Evolutionary conservation across 108 stramenopile genomes (phyloP), one percentile per base, ranked within the genome.

Genomic region (Cylindrotheca closterium): DNA sequence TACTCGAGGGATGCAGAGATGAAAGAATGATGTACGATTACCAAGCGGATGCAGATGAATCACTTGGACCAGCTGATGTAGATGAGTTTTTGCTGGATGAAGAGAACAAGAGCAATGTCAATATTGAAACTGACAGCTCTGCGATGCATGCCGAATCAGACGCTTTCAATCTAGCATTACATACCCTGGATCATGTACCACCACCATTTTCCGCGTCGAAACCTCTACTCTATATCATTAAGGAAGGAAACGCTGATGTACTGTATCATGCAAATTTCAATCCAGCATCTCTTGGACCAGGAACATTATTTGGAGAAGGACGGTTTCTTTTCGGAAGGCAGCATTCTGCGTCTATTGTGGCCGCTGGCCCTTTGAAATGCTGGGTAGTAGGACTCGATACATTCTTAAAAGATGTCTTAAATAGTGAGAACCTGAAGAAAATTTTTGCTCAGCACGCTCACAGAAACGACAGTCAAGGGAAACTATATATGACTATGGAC

Each of bases 401-500:
- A 7, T 85, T 85, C 70, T 46, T 48, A n/a, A 51, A 77, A n/a
- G 32, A 79, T 32, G 70, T 85, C 29, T 32, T 85, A 19, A 64
- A 65, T 24, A 63, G 59, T 31, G 51, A 68, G 21, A 51, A 63
- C 30, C 58, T 73, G 60, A 52, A 46, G 7, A 58, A 58, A 12
- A 26, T 79, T 51, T 85, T 79, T 68, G 30, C 66, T 27, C 27
- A 60, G 27, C 68, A 65, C 27, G 78, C 78, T 34, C 56, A 31
- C 0, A 52, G 56, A 26, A 42, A 56, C 15, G 70, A 70, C 37
- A 53, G 47, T 29, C 25, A 28, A 10, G 75, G 62, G 12, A 47
- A 47, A 19, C 22, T 60, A 4, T 73, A 64, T 65, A 79, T 83
- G 82, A 79, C 78, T 10, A 71, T 83, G 75, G 78, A 83, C 12